Evolutionary conservation across 164 flowering plant genomes (phyloP), one percentile per base, ranked within the genome.

Genomic region (Echeveria elegans): DNA sequence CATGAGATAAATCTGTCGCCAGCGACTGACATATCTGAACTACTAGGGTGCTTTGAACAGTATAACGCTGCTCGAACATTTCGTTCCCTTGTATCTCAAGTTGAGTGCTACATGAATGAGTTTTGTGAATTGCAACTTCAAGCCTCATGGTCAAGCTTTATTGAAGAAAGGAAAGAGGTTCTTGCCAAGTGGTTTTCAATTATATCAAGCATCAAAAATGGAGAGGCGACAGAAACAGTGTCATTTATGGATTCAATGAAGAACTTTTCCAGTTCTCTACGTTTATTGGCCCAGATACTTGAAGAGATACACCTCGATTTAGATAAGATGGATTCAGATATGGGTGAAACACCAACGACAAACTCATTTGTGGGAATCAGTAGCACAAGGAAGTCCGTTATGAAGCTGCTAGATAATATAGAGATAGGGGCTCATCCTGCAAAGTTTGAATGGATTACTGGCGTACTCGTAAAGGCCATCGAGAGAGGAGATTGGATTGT

Each of bases 1-100:
- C 78, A 86, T 74, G 97, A 88, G 66, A 67, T 90, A 48, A 90
- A 82, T 80, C 96, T 95, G 70, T 95, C 99, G 2, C 76, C 96
- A 59, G 85, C 91, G 10, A 86, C 97, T 41, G 99, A 95, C 73
- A 92, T 88, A 58, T 90, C 97, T 69, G 99, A 95, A 48, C 69
- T 95, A 72, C 88, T 95, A 74, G 99, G 99, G 67, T 88, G 87
- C 73, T 95, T 95, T 76, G 99, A 95, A 82, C 98, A 95, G 66
- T 86, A 86, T 67, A 79, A 88, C 72, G 84, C 89, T 31, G 75
- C 80, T 56, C 89, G 97, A 26, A 82, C 78, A 68, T 83, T 81
- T 62, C 82, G 77, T 8, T 58, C 64, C 30, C 82, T 80, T 68
- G 75, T 86, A 72, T 71, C 83, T 66, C 77, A 81, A 76, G 80